These are phyloP conservation scores for Claviceps pusilla DNA, from an alignment of 2,329 filamentous ascomycete genomes.

Conservation along the genomic window DNA sequence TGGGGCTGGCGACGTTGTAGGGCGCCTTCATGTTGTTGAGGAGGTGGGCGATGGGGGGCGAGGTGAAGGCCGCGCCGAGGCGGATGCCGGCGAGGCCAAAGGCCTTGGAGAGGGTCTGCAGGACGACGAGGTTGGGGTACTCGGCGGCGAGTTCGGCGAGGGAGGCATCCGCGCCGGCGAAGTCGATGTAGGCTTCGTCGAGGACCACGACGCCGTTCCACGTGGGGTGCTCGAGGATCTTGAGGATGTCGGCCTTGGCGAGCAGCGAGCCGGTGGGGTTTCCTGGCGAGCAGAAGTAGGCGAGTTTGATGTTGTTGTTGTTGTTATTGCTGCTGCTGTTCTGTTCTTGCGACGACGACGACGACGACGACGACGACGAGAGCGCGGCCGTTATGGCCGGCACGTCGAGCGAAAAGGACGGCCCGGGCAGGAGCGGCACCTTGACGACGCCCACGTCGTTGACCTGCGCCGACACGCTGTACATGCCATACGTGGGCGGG, in stretches of 20 bases:
- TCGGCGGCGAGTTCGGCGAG: constrained; percentile 84
- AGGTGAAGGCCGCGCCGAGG: constrained; percentile 71
- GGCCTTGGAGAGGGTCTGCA: constrained; percentile 97
- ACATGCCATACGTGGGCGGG: constrained; percentile 98
- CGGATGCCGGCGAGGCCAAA: constrained; percentile 92
- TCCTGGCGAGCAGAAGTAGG: constrained; percentile 86
- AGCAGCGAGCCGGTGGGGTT: constrained; percentile 81
- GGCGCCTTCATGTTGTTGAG: constrained; percentile 91
- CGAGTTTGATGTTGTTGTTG: constrained; percentile 54
- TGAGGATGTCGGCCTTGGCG: constrained; percentile 55
- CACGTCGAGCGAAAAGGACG: constrained; percentile 60
- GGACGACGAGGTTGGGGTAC: constrained; percentile 89
- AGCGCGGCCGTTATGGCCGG: constrained; percentile 52
- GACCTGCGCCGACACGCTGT: constrained; percentile 80
- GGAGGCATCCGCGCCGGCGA: constrained; percentile 60
- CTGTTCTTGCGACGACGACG: neutral
- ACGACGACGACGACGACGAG: constrained; percentile 17
- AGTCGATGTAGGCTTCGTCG: constrained; percentile 94
- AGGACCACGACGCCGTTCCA: constrained; percentile 93
- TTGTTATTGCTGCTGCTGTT: neutral
- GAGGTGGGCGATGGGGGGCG: constrained; percentile 56
- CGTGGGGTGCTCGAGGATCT: constrained; percentile 66
- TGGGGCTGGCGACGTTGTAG: constrained; percentile 87
- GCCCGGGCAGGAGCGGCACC: constrained; percentile 62
- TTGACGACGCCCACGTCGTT: constrained; percentile 82